Evolutionary conservation across 73 alveolate species (phyloP).

Genomic region (Tetrahymena elliotti): DNA sequence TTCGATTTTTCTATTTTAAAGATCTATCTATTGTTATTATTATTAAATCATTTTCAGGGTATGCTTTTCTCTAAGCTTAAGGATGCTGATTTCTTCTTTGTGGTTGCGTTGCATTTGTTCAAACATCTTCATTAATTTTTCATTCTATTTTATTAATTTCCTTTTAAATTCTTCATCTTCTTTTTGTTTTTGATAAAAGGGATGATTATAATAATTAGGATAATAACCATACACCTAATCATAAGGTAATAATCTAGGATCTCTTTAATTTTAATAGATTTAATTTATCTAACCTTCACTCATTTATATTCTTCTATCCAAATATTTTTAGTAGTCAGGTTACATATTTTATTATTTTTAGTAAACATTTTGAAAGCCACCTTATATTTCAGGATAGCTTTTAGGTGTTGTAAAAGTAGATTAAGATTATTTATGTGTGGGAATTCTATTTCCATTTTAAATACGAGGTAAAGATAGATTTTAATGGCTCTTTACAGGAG

Average conservation of each 20-base stretch:
- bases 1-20: not conserved
- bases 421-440: not conserved
- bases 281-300: not conserved
- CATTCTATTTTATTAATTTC: not conserved
- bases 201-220: not conserved
- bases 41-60: not conserved
- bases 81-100: not conserved
- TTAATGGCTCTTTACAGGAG: not conserved
- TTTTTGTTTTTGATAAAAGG: not conserved
- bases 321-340: not conserved
- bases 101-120: not conserved
- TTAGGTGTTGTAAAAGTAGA: not conserved
- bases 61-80: not conserved
- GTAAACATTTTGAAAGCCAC: not conserved
- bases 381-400: not conserved
- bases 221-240: not conserved
- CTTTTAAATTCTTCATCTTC: not conserved
- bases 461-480: not conserved
- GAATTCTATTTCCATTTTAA: not conserved
- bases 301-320: not conserved
- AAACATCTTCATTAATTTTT: not conserved
- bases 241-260: not conserved
- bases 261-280: not conserved
- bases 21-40: not conserved
- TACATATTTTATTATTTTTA: not conserved